These are phyloP conservation scores for Cadophora malorum DNA, from an alignment of 2,329 filamentous ascomycete genomes.

Conservation along the genomic window DNA sequence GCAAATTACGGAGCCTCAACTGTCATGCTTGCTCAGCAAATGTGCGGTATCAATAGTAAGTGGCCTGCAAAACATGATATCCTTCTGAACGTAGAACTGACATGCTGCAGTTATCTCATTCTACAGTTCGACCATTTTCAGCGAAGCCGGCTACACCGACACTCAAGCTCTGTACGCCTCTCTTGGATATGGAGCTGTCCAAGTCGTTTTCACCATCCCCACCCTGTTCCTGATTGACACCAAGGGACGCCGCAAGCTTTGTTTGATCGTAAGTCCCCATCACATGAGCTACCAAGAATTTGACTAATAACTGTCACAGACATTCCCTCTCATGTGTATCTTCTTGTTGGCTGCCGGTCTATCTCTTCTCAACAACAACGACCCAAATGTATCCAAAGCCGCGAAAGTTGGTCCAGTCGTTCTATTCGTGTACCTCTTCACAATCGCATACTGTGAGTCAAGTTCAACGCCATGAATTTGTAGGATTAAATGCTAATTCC, in stretches of 20 bases:
- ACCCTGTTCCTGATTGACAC: constrained; percentile 66
- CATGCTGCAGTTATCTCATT: constrained; percentile 71
- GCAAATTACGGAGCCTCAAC: constrained; percentile 64
- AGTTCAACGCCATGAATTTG: no score
- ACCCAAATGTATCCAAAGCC: constrained; percentile 48
- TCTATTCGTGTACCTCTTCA: constrained; percentile 71
- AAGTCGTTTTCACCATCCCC: constrained; percentile 67
- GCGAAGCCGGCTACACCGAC: constrained; percentile 59
- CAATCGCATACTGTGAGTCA: constrained; percentile 59
- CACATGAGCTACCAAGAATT: constrained; percentile 57
- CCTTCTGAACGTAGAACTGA: constrained; percentile 30
- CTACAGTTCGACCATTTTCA: constrained; percentile 69
- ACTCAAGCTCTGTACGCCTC: constrained; percentile 65
- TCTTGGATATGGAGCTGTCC: constrained; percentile 68
- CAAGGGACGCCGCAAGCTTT: constrained; percentile 64
- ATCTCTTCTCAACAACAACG: constrained; percentile 51
- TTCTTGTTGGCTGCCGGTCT: constrained; percentile 52
- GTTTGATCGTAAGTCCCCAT: constrained; percentile 52
- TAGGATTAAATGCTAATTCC: background rate
- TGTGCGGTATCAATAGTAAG: constrained; percentile 62
- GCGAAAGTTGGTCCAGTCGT: constrained; percentile 57
- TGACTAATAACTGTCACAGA: constrained; percentile 48
- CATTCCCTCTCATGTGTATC: constrained; percentile 69
- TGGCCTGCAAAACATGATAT: constrained; percentile 56
- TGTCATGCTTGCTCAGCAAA: constrained; percentile 62